A percentile compares a stretch with the other conserved stretches of the same genome.
These are phyloP conservation scores for Candida quercuum DNA, from an alignment of 805 yeast species.

Conservation along the genomic window DNA sequence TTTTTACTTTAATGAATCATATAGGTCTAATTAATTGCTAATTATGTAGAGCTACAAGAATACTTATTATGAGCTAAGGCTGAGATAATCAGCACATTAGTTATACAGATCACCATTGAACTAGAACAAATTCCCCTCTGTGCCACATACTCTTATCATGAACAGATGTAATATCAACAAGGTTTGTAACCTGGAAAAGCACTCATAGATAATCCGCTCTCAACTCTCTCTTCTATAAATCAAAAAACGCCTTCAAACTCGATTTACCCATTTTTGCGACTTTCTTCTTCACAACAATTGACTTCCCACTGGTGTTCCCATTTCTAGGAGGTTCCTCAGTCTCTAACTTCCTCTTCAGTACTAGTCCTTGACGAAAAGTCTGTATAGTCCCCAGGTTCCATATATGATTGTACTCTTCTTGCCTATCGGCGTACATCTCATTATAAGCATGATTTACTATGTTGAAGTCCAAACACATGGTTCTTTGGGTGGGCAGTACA, in stretches of 20 bases:
- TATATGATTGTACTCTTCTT: conserved; percentile 9
- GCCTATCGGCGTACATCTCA: conserved; percentile 2
- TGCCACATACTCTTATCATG: too few relatives aligned
- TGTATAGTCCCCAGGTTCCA: conserved; percentile 15
- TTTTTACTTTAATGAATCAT: conserved; percentile 1
- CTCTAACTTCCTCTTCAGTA: conserved; percentile 8
- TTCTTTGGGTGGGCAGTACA: neutral
- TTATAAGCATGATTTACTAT: conserved; percentile 9
- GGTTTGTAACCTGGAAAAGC: too few relatives aligned
- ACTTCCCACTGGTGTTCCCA: neutral
- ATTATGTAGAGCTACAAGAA: neutral
- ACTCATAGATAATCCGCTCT: too few relatives aligned
- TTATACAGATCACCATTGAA: too few relatives aligned
- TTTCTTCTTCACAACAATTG: conserved; percentile 2
- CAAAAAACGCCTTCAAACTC: conserved; percentile 17
- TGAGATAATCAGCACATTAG: too few relatives aligned
- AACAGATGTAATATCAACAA: too few relatives aligned
- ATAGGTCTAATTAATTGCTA: neutral
- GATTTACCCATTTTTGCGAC: conserved; percentile 1
- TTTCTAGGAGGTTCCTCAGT: too few relatives aligned
- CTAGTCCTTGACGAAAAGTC: conserved; percentile 11
- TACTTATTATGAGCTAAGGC: too few relatives aligned
- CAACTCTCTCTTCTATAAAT: conserved; percentile 10
- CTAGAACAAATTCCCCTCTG: too few relatives aligned
- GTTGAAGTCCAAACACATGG: conserved; percentile 17